phyloP scores from a whole-genome alignment of 768 basidiomycete genomes.

The Chalciporus piperatus region DNA sequence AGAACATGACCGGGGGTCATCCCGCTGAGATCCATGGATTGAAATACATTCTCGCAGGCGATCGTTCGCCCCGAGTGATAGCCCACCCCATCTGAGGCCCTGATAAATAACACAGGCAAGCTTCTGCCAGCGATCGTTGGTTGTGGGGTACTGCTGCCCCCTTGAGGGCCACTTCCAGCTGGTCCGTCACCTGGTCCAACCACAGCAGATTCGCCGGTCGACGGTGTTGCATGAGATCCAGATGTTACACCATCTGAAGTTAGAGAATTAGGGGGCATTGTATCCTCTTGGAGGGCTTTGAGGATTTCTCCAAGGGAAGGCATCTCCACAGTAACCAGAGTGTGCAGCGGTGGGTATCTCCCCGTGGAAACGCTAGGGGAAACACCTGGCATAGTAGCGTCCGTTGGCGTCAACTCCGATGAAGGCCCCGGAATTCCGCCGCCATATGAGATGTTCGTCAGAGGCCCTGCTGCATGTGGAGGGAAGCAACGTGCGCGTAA shows the following conservation, averaged over 20 bases:
- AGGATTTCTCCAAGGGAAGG: slow-evolving; percentile 74
- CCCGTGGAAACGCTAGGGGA: slow-evolving; percentile 31
- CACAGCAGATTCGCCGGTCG: slow-evolving; percentile 20
- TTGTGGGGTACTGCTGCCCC: slow-evolving; percentile 31
- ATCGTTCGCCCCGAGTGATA: slow-evolving; percentile 87
- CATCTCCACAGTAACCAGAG: slow-evolving; percentile 83
- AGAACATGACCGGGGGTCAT: slow-evolving; percentile 45
- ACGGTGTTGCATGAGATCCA: slow-evolving; percentile 34
- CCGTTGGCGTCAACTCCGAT: slow-evolving; percentile 27
- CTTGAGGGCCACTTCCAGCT: slow-evolving; percentile 19
- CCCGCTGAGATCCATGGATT: slow-evolving; percentile 58
- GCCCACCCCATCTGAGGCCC: slow-evolving; percentile 79
- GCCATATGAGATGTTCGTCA: slow-evolving; percentile 62
- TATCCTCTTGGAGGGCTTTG: slow-evolving; percentile 74
- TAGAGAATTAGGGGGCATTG: slow-evolving; percentile 40
- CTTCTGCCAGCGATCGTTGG: slow-evolving; percentile 64
- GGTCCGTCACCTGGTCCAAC: slow-evolving; percentile 30
- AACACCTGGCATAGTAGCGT: slow-evolving; percentile 21
- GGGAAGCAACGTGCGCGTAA: slow-evolving; percentile 76
- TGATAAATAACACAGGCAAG: slow-evolving; percentile 78
- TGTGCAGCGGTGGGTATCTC: slow-evolving; percentile 65
- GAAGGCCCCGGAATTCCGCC: slow-evolving; percentile 43
- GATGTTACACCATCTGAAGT: slow-evolving; percentile 36
- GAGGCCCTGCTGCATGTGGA: slow-evolving; percentile 63
- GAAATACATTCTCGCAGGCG: slow-evolving; percentile 78